Percentiles rank a stretch among this genome's conserved stretches.
These are phyloP conservation scores for Podospora comata DNA, from an alignment of 495 filamentous ascomycete species.

Conservation along the genomic window DNA sequence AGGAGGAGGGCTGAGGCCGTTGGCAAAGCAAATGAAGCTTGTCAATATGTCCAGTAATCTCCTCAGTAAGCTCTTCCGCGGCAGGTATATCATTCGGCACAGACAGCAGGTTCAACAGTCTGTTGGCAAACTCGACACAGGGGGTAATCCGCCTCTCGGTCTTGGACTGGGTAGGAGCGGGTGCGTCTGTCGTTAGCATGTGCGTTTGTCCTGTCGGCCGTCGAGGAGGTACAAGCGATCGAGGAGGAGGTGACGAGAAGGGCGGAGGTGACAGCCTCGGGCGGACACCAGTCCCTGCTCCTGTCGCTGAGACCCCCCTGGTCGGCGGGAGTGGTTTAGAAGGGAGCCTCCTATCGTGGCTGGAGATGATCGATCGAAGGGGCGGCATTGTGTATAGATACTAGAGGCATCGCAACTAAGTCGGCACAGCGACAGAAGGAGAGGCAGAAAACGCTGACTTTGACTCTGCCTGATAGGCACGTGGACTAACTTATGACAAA, in stretches of 20 bases:
- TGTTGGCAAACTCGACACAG: constrained; percentile 23
- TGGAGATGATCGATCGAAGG: not conserved
- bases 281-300: not conserved
- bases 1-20: constrained; percentile 11
- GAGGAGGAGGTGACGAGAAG: not conserved
- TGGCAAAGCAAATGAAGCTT: constrained; percentile 27
- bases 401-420: not conserved
- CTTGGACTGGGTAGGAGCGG: not conserved
- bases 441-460: not conserved
- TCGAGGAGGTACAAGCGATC: not conserved
- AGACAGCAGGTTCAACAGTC: constrained; percentile 25
- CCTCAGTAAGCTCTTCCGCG: constrained; percentile 31
- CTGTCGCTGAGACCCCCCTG: not conserved
- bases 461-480: not conserved
- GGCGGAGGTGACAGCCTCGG: not conserved
- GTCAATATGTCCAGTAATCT: constrained; percentile 38
- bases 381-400: not conserved
- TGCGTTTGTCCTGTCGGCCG: not conserved
- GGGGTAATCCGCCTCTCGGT: not conserved
- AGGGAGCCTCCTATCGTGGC: not conserved
- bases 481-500: not conserved
- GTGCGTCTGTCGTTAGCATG: not conserved
- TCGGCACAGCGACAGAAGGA: not conserved
- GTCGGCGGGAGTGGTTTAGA: not conserved
- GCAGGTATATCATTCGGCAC: constrained; percentile 18